These are phyloP conservation scores for Auricularia heimuer DNA, from an alignment of 768 basidiomycete genomes.

Conservation along the genomic window DNA sequence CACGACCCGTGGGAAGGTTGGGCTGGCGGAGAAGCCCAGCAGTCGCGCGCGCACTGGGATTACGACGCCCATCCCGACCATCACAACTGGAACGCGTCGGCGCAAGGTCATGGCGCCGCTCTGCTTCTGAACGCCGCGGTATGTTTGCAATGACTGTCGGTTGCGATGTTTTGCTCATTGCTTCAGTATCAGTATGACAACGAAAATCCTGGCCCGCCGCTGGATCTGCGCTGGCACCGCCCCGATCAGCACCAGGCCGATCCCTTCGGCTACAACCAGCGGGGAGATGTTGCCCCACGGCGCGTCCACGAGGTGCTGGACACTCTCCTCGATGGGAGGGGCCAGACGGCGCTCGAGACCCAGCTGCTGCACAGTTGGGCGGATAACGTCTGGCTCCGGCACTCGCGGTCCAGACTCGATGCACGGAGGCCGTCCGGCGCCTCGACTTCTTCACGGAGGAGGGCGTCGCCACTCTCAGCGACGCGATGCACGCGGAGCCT, in stretches of 20 bases:
- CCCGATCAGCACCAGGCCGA: background rate
- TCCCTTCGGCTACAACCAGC: background rate
- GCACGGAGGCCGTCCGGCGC: background rate
- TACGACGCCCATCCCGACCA: too few species aligned
- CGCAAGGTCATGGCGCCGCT: too few species aligned
- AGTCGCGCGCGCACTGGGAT: too few species aligned
- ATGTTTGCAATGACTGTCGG: too few species aligned
- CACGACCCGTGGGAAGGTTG: too few species aligned
- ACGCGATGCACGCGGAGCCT: background rate
- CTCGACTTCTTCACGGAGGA: background rate
- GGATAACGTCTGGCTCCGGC: background rate
- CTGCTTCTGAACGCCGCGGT: too few species aligned
- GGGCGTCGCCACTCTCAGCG: background rate
- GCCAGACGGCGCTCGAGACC: background rate
- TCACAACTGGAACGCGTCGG: too few species aligned
- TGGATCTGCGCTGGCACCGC: background rate
- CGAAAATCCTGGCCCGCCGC: background rate
- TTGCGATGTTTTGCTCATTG: too few species aligned
- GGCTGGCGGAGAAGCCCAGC: too few species aligned
- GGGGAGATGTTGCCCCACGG: background rate
- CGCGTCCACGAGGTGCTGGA: background rate
- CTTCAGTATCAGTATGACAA: too few species aligned
- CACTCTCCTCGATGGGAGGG: background rate
- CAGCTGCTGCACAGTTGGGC: background rate
- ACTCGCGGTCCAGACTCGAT: background rate